Base-by-base conservation (phyloP, 2,329 filamentous ascomycete species). In the Apiospora phragmitis region DNA sequence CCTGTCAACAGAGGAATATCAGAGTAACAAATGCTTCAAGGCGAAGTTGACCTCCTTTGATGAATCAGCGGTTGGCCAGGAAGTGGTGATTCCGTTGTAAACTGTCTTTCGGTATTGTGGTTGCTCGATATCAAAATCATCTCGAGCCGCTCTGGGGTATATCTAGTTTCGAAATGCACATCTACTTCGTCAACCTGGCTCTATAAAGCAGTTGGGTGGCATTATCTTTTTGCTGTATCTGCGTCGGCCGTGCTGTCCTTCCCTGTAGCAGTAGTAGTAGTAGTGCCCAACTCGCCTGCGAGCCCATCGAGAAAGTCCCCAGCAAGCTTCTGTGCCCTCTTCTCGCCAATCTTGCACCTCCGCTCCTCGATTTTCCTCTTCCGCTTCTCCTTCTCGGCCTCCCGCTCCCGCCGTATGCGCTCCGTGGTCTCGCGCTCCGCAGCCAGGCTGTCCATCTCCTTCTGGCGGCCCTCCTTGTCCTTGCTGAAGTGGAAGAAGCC, bases 401-500 rank as follows among this genome's bases (percentile, higher is more conserved):
- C 86, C 72, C 86, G 83, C 74, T 85, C 85, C 72, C 81, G 76
- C 71, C 92, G 85, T 75, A 88, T 87, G 69, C 85, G 83, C 80
- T 94, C 92, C 68, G 93, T 96, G 77, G 90, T 88, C 72, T 85
- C 82, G 71, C 93, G 85, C 79, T 94, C 91, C 75, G 86, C 85
- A 73, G 90, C 87, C 70, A 98, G 83, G 62, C 86, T 87, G 74
- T 89, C 86, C 93, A 98, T 97, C 85, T 98, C 93, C 67, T 77
- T 76, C 76, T 82, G 81, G 78, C 91, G 85, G 66, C 88, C 82
- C 73, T 86, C 85, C 74, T 92, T 91, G 80, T 97, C 92, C 74
- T 88, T 89, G 71, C 92, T 94, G 79, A 99, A 98, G 70, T 92
- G 91, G 83, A 94, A 98, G 82, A 98, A 99, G 0, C 93, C 96